A percentile compares a stretch with the other conserved stretches of the same genome.
Evolutionary conservation across 768 basidiomycete genomes (phyloP).

Genomic region (Trametes sanguinea): DNA sequence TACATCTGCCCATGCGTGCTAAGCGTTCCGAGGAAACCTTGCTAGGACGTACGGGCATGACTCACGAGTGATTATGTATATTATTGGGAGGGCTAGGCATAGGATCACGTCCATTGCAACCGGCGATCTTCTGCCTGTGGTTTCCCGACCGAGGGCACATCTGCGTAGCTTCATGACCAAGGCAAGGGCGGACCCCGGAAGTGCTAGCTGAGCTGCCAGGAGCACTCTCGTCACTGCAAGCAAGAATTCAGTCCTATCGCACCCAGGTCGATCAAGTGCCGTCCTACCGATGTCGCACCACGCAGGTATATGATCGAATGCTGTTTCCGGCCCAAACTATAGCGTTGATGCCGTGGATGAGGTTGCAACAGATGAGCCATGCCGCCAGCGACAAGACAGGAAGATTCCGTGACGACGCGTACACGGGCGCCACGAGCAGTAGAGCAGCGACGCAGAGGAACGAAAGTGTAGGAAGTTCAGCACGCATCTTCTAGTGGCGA

Average conservation of each 20-base stretch:
- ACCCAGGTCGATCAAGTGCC: conserved; percentile 27
- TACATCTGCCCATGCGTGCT: conserved; percentile 40
- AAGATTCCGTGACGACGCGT: conserved; percentile 33
- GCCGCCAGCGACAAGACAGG: conserved; percentile 33
- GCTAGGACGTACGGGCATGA: neutral
- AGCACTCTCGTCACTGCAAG: conserved; percentile 31
- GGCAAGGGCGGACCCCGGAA: conserved; percentile 24
- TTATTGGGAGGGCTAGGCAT: conserved; percentile 30
- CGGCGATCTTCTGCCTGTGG: conserved; percentile 13
- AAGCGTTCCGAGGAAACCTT: conserved; percentile 27
- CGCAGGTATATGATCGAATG: conserved; percentile 44
- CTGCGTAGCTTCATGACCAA: conserved; percentile 10
- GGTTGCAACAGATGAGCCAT: conserved; percentile 36
- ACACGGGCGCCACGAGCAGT: conserved; percentile 29
- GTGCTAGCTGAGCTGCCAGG: conserved; percentile 23
- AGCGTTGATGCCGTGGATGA: conserved; percentile 51
- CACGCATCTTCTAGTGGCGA: conserved; percentile 1
- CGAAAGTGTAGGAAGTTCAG: conserved; percentile 32
- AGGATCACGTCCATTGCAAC: conserved; percentile 24
- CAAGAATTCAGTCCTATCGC: conserved; percentile 34
- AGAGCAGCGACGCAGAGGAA: conserved; percentile 31
- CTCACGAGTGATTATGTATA: conserved; percentile 39
- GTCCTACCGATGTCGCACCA: conserved; percentile 80
- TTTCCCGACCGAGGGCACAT: conserved; percentile 18
- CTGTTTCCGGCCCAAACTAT: conserved; percentile 62